Base-by-base conservation (phyloP, 352 stramenopile species). In the Phytophthora vignae region DNA sequence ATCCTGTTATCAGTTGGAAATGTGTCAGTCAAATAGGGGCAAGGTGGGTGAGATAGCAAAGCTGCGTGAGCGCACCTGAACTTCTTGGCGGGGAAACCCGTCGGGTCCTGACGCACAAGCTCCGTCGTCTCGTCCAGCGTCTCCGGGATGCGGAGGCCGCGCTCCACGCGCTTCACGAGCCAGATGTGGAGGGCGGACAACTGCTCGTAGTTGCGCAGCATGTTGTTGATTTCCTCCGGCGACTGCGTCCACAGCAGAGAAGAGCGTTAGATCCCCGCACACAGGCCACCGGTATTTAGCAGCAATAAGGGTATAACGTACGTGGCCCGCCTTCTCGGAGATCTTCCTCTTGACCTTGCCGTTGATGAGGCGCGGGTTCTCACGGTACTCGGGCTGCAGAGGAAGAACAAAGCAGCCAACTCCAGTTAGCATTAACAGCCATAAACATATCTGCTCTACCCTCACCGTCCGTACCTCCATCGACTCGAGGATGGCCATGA, bases 321-420 rank as follows among this genome's bases (percentile, higher is more conserved):
- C 88, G 58, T 94, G 83, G 64, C 88, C 88, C 58, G 78, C 85
- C 77, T 95, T 95, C 69, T 95, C 86, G 21, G 82, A 81, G 57
- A 96, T 84, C 76, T 90, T 83, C 54, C 88, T 85, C 82, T 96
- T 96, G 59, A 86, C 61, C 67, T 96, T 96, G 75, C 90, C 90
- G 61, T 90, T 92, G 61, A 96, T 91, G 29, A 96, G 77, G 46
- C 81, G 81, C 10, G 90, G 90, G 66, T 91, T 90, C 56, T 92
- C 71, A 55, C 83, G 82, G 67, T 82, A 81, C 67, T 95, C 78
- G 6, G 83, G 84, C 84, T 94, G 55, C 12, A 55, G 6, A n/a
- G 4, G 14, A 70, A 17, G 15, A 31, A 56, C 19, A 52, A 55
- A 27, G 22, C 2, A 27, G 58, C 53, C 9, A 44, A 50, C 17